Evolutionary conservation across 106 monocot species (phyloP).

Genomic region (Allium cepa): DNA sequence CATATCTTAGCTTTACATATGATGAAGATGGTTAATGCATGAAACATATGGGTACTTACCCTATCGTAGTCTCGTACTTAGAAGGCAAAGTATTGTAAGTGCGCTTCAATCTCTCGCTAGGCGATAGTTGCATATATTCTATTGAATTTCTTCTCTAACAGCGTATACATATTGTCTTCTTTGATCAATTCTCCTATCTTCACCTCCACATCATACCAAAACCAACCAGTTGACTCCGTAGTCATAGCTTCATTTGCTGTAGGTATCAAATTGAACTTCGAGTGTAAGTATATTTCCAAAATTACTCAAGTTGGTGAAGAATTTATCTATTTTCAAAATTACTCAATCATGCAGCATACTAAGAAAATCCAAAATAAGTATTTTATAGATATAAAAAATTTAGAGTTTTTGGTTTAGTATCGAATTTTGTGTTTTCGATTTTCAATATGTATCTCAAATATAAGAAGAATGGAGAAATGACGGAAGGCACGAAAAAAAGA

Average conservation of each 20-base stretch:
- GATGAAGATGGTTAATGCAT: no score
- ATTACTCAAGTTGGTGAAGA: no score
- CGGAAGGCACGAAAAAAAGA: no score
- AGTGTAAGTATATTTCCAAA: constrained; percentile 8
- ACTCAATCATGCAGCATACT: no score
- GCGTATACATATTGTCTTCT: constrained; percentile 53
- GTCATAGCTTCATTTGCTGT: constrained; percentile 63
- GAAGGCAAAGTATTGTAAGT: constrained; percentile 67
- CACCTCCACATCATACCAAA: constrained; percentile 1
- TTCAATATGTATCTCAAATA: no score
- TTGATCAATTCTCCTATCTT: constrained; percentile 39
- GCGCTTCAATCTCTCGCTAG: constrained; percentile 66
- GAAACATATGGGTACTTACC: constrained; percentile 14
- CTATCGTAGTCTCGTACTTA: constrained; percentile 76
- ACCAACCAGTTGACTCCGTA: constrained; percentile 29
- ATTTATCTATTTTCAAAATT: no score
- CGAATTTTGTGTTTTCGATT: no score
- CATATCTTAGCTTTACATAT: no score
- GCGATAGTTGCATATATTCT: constrained; percentile 66
- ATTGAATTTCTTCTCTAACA: constrained; percentile 50
- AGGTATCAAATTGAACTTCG: constrained; percentile 56
- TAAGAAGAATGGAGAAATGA: no score
- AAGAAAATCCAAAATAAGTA: no score
- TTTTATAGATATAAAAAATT: no score
- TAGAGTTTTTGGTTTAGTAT: no score